A percentile compares a stretch with the other conserved stretches of the same genome.
Evolutionary conservation across 2,329 filamentous ascomycete species (phyloP).

Genomic region (Elsinoe batatas): DNA sequence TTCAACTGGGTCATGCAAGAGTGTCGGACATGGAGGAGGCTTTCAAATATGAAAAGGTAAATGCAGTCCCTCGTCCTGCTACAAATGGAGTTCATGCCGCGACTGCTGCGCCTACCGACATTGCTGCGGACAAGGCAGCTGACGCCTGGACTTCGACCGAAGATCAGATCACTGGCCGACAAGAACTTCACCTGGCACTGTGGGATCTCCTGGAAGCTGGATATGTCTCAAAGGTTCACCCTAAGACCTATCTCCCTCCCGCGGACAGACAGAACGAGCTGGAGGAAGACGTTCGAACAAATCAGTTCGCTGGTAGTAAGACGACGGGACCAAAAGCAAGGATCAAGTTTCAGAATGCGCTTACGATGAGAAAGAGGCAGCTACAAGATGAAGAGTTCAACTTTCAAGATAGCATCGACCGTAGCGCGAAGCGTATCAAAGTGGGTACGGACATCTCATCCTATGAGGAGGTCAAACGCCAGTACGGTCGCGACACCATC

Average conservation of each 20-base stretch:
- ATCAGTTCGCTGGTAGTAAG: constrained; percentile 41
- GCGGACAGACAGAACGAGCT: constrained; percentile 49
- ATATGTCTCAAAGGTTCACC: constrained; percentile 54
- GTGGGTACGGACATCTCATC: constrained; percentile 22
- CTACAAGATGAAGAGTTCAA: constrained; percentile 34
- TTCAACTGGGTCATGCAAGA: constrained; percentile 68
- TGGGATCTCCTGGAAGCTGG: constrained; percentile 50
- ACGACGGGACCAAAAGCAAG: constrained; percentile 58
- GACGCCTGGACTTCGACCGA: constrained; percentile 10
- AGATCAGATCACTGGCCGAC: constrained; percentile 28
- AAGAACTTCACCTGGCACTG: constrained; percentile 36
- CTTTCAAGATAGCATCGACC: constrained; percentile 22
- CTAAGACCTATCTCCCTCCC: constrained; percentile 41
- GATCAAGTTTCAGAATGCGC: constrained; percentile 48
- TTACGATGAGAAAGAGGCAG: constrained; percentile 47
- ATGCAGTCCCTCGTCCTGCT: constrained; percentile 16
- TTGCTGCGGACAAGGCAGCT: constrained; percentile 20
- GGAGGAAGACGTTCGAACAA: constrained; percentile 51
- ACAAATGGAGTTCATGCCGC: constrained; percentile 21
- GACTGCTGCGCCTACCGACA: constrained; percentile 1
- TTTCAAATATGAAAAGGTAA: constrained; percentile 37
- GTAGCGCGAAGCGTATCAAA: constrained; percentile 25
- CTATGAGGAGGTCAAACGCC: constrained; percentile 21
- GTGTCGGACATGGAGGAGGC: constrained; percentile 60
- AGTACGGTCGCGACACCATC: constrained; percentile 20